A percentile compares a stretch with the other conserved stretches of the same genome.
phyloP scores from a whole-genome alignment of 768 basidiomycete genomes.

The Hygrocybe punicea region DNA sequence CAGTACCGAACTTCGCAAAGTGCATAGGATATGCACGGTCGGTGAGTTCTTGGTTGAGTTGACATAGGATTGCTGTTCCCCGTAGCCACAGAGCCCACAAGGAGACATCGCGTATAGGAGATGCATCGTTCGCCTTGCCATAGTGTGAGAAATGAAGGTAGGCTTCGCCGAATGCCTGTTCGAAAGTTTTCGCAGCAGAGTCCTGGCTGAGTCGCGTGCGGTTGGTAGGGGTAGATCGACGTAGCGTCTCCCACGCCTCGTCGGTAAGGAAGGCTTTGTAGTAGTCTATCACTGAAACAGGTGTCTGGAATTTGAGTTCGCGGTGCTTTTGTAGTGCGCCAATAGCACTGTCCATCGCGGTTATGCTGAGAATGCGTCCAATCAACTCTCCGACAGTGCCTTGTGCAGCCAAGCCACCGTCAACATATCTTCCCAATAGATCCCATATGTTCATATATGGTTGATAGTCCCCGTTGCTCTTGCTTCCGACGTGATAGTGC shows the following conservation, averaged over 20 bases:
- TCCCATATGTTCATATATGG: constrained; percentile 3
- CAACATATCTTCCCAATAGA: constrained; percentile 13
- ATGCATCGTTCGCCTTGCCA: constrained; percentile 3
- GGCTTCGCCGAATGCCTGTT: constrained; percentile 1
- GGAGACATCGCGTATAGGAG: background rate
- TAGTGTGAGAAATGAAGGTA: constrained; percentile 7
- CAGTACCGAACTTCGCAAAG: background rate
- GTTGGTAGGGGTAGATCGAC: constrained; percentile 3
- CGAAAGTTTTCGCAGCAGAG: constrained; percentile 1
- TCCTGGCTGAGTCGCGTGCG: background rate
- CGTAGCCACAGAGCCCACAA: constrained; percentile 14
- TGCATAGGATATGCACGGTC: constrained; percentile 9
- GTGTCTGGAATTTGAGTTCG: constrained; percentile 4
- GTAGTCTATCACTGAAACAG: constrained; percentile 3
- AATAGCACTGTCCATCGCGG: constrained; percentile 19
- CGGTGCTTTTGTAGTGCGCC: background rate
- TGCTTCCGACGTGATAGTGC: background rate
- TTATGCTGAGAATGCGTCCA: constrained; percentile 17
- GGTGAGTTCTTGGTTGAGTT: constrained; percentile 13
- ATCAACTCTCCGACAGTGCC: constrained; percentile 20
- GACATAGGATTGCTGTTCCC: constrained; percentile 13
- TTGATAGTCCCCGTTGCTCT: background rate
- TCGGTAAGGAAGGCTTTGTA: constrained; percentile 6
- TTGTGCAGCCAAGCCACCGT: constrained; percentile 16
- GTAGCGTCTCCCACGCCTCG: constrained; percentile 3